Evolutionary conservation across 768 basidiomycete genomes (phyloP).

Genomic region (Mrakia frigida): DNA sequence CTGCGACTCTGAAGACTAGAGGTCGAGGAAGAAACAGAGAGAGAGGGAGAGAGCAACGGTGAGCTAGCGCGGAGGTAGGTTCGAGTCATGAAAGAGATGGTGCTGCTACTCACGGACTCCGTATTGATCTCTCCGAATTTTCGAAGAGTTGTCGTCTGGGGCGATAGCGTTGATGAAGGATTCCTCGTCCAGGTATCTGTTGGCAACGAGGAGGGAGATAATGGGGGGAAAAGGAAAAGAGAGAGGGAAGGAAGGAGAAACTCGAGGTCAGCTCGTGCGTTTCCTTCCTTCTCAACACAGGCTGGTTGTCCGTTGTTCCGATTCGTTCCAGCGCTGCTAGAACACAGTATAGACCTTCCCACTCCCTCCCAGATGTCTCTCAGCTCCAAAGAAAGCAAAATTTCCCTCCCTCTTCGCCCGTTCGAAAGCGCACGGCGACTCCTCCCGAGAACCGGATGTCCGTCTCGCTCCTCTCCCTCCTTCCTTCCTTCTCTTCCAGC

Average conservation of each 20-base stretch:
- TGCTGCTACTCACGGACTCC: constrained; percentile 66
- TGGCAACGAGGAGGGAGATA: neutral
- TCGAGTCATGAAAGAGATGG: neutral
- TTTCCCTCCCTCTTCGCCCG: too few species aligned
- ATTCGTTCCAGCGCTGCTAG: too few species aligned
- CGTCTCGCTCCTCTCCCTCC: neutral
- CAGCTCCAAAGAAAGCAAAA: too few species aligned
- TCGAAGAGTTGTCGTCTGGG: constrained; percentile 69
- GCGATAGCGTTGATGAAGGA: constrained; percentile 94
- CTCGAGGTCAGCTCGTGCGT: neutral
- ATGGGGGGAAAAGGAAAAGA: neutral
- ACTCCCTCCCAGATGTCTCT: too few species aligned
- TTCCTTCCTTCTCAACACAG: too few species aligned
- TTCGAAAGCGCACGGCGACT: neutral
- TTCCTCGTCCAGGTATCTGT: constrained; percentile 76
- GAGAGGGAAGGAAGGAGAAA: neutral
- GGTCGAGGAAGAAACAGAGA: neutral
- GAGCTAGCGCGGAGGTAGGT: neutral
- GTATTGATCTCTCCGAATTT: constrained; percentile 83
- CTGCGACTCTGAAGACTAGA: constrained; percentile 46
- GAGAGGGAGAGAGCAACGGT: neutral
- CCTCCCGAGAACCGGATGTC: constrained; percentile 13
- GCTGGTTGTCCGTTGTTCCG: too few species aligned
- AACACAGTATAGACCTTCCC: too few species aligned
- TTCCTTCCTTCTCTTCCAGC: too few species aligned